These are phyloP conservation scores for Phaeoacremonium minimum DNA, from an alignment of 2,329 filamentous ascomycete genomes.

Conservation along the genomic window DNA sequence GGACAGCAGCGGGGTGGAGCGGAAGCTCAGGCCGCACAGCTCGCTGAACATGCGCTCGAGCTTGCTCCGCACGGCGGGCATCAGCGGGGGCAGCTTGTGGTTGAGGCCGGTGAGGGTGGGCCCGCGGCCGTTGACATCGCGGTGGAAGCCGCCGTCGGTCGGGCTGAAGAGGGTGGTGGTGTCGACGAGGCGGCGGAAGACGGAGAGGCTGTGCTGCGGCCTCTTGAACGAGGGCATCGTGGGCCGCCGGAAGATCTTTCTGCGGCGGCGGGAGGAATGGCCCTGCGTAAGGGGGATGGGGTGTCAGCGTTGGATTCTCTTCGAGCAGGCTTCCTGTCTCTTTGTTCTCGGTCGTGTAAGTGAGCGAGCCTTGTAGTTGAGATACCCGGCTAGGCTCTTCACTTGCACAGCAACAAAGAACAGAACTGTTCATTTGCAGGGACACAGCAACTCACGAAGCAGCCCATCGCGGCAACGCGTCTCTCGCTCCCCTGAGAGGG, in stretches of 20 bases:
- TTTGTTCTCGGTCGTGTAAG: no score
- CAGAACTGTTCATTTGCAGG: no score
- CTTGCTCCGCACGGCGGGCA: conserved; percentile 41
- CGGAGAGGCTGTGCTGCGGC: not conserved
- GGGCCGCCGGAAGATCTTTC: not conserved
- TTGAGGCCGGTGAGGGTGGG: conserved; percentile 6
- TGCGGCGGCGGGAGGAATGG: not conserved
- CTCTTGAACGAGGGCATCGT: not conserved
- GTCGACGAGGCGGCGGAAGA: conserved; percentile 11
- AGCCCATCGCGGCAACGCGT: no score
- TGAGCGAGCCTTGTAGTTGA: no score
- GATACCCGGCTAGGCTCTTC: no score
- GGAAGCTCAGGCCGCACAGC: conserved; percentile 28
- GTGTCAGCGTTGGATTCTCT: no score
- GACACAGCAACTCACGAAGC: no score
- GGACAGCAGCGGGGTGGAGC: conserved; percentile 21
- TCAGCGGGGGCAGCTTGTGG: conserved; percentile 34
- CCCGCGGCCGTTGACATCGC: conserved; percentile 11
- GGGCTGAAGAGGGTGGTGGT: conserved; percentile 23
- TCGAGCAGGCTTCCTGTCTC: no score
- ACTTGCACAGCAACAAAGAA: no score
- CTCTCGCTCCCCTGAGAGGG: no score
- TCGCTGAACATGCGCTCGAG: conserved; percentile 43
- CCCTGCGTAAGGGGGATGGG: not conserved
- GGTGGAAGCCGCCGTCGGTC: conserved; percentile 18